Evolutionary conservation across 139 green algal genomes (phyloP), one percentile per base, ranked within the genome.

Genomic region (Nannochloris sp.): DNA sequence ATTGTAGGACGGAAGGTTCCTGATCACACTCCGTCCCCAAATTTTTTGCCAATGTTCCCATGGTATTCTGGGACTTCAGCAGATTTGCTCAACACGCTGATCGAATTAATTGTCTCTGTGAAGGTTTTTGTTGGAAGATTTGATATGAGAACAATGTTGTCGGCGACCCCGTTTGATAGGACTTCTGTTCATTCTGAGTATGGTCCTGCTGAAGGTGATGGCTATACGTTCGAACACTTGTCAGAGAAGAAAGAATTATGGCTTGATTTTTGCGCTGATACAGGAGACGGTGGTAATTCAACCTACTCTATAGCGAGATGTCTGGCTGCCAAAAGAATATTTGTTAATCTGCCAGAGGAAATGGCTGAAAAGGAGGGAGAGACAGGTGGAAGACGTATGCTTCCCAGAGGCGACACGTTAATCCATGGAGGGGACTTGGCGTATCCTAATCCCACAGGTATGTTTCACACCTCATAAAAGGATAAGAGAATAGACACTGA

Each of bases 71-170:
- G 88, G 36, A 95, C 88, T 3, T 87, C 74, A 23, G 87, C 88
- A 8, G 88, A 95, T 74, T 72, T 95, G 68, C 75, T 91, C 64
- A 88, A 91, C 59, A 95, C 84, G 9, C 40, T 82, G 21, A 87
- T 95, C 27, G 88, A 90, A 61, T 76, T 95, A 31, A 60, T 89
- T 31, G 73, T 95, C 15, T 86, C 75, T 2, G 12, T 95, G 7
- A 94, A 92, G 66, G 68, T 95, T 3, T 95, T 95, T 74, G 67
- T 95, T 53, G 88, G 88, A 2, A 73, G 88, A 49, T 95, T 93
- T 59, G 88, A 95, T 80, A 88, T 88, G 84, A 79, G 88, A 31
- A 89, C 83, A 3, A 85, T 95, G 85, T 81, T 91, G 83, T 87
- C 23, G 12, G 24, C 43, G 11, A 11, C 27, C 1, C 43, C 64